Conservation (phyloP, 2,329 filamentous ascomycete genomes). For the Verticillium klebahnii region DNA sequence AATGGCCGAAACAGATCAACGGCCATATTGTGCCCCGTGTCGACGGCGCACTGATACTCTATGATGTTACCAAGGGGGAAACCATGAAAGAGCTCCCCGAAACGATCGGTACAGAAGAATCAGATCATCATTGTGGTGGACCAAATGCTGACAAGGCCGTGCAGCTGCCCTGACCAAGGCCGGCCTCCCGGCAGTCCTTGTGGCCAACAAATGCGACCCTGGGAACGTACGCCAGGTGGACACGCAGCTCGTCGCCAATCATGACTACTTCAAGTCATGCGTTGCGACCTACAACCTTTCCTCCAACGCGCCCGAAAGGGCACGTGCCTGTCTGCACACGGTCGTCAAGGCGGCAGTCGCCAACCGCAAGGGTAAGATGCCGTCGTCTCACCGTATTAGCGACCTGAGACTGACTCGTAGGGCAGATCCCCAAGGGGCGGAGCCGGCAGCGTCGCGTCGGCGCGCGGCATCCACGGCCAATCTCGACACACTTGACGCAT, state of each 20-base stretch:
- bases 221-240: conserved; percentile 67
- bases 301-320: conserved; percentile 62
- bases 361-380: conserved; percentile 59
- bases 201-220: conserved; percentile 87
- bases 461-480: conserved; percentile 59
- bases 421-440: conserved; percentile 17
- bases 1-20: conserved; percentile 64
- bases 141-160: conserved; percentile 14
- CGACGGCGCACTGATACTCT: conserved; percentile 80
- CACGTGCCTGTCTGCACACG: conserved; percentile 69
- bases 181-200: conserved; percentile 70
- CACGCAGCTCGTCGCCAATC: conserved; percentile 56
- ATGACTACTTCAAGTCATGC: conserved; percentile 62
- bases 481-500: conserved; percentile 50
- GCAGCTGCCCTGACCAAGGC: conserved; percentile 70
- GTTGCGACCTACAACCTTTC: conserved; percentile 73
- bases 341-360: conserved; percentile 69
- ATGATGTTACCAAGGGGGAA: conserved; percentile 77
- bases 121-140: neutral
- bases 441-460: conserved; percentile 41
- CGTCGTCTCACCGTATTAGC: neutral
- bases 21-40: conserved; percentile 69
- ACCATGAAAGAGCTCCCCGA: conserved; percentile 71
- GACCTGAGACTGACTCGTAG: neutral
- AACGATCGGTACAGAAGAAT: conserved; percentile 58